These are phyloP conservation scores for Penicillium glabrum DNA, from an alignment of 2,329 filamentous ascomycete species.

Conservation along the genomic window DNA sequence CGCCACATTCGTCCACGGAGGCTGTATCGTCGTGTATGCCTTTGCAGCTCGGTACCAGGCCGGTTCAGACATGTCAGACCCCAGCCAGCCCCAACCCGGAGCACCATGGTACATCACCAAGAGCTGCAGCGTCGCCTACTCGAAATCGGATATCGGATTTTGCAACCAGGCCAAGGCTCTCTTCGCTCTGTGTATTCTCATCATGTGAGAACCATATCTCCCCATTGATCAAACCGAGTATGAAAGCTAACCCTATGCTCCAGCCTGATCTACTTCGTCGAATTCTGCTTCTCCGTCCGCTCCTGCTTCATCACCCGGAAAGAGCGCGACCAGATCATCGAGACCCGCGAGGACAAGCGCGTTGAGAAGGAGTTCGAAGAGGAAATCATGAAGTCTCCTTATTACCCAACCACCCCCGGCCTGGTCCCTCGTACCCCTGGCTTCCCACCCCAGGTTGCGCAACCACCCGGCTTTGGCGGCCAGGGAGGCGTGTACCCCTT, in stretches of 20 bases:
- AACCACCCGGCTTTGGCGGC: background rate
- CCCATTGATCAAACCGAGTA: background rate
- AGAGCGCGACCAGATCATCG: slow-evolving; percentile 34
- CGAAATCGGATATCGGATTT: slow-evolving; percentile 52
- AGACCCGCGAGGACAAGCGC: slow-evolving; percentile 37
- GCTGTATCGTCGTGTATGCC: slow-evolving; percentile 55
- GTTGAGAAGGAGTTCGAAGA: slow-evolving; percentile 44
- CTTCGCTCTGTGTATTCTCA: slow-evolving; percentile 57
- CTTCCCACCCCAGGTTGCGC: slow-evolving; percentile 32
- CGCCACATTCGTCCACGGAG: slow-evolving; percentile 53
- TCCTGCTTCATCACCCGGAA: slow-evolving; percentile 47
- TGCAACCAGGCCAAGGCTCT: slow-evolving; percentile 61
- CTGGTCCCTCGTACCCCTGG: slow-evolving; percentile 26
- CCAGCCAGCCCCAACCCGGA: slow-evolving; percentile 53
- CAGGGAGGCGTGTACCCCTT: slow-evolving; percentile 12
- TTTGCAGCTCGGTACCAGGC: slow-evolving; percentile 57
- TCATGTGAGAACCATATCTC: slow-evolving; percentile 46
- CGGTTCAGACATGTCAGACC: slow-evolving; percentile 59
- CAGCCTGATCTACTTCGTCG: slow-evolving; percentile 52
- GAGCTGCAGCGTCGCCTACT: slow-evolving; percentile 54
- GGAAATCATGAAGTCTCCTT: slow-evolving; percentile 41
- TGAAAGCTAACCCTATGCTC: slow-evolving; percentile 9
- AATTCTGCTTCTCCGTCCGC: slow-evolving; percentile 49
- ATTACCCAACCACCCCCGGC: slow-evolving; percentile 24
- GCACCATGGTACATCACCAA: slow-evolving; percentile 66